Evolutionary conservation across 2,329 filamentous ascomycete genomes (phyloP).

Genomic region (Colletotrichum sublineola): DNA sequence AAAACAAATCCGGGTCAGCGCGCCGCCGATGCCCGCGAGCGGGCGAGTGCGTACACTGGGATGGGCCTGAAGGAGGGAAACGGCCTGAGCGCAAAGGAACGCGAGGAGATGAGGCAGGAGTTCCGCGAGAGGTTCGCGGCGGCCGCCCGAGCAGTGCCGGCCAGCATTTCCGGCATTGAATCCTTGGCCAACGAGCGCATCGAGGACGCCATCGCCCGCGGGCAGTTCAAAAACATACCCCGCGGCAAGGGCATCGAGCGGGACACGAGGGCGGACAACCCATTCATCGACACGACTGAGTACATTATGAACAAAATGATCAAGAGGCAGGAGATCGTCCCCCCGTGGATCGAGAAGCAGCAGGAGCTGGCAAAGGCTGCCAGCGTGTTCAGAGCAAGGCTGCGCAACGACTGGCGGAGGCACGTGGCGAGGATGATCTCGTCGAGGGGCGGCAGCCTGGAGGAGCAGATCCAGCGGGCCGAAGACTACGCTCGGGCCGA

Average conservation of each 20-base stretch:
- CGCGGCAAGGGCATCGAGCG: conserved; percentile 83
- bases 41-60: conserved; percentile 64
- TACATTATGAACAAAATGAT: conserved; percentile 99
- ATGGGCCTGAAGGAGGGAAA: conserved; percentile 61
- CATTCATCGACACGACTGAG: conserved; percentile 95
- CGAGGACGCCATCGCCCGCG: conserved; percentile 91
- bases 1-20: conserved; percentile 60
- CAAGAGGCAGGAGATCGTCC: conserved; percentile 93
- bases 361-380: conserved; percentile 83
- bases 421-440: conserved; percentile 85
- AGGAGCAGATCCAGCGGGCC: conserved; percentile 79
- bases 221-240: conserved; percentile 87
- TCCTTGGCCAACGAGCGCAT: conserved; percentile 92
- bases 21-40: conserved; percentile 69
- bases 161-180: conserved; percentile 81
- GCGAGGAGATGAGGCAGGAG: conserved; percentile 77
- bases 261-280: conserved; percentile 86
- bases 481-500: conserved; percentile 83
- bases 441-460: conserved; percentile 79
- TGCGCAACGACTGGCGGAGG: conserved; percentile 86
- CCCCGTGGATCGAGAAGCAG: conserved; percentile 99
- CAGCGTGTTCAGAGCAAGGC: conserved; percentile 77
- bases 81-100: conserved; percentile 77
- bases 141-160: conserved; percentile 78
- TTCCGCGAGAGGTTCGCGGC: conserved; percentile 86